Evolutionary conservation across 306 rosid genomes (phyloP), one percentile per base, ranked within the genome.

Genomic region (Calophaca sinica): DNA sequence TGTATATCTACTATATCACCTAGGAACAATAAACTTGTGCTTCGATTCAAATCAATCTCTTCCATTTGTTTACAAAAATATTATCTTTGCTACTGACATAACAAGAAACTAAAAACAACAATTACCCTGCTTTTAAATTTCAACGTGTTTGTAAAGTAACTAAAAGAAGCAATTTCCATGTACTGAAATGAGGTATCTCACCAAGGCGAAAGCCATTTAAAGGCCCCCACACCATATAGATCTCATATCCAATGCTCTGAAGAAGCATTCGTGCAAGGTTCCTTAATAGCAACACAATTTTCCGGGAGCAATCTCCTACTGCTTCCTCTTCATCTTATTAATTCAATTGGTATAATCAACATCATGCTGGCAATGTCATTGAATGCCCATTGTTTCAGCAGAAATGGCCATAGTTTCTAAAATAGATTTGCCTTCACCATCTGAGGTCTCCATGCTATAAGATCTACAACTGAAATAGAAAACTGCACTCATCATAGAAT

Each of bases 401-500:
- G 97, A 81, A 73, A 75, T 58, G 33, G 82, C 84, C 86, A 85
- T 81, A 32, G 86, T 77, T 79, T 89, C 96, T 59, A 85, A 85
- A 72, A 80, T 74, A 20, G 93, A 84, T 67, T 33, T 71, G 52
- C 85, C 80, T 68, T 83, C 90, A 50, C 62, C 83, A n/a, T 72
- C 62, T 12, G 86, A 73, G 44, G 39, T 53, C 70, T 79, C 93
- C 84, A 67, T 29, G 65, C 63, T 60, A 62, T 45, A 85, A 49
- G 81, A 87, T 78, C 88, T 89, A 79, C 94, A 89, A 79, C 90
- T 87, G 85, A 89, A 89, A 85, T 84, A 89, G 84, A 89, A 89
- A 83, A 91, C 94, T 20, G 91, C 87, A 79, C 77, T 92, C 96
- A 90, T 92, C 97, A 96, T 90, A 42, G 98, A 88, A 88, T 96